Evolutionary conservation across 495 filamentous ascomycete species (phyloP).

Genomic region (Talaromyces liani): DNA sequence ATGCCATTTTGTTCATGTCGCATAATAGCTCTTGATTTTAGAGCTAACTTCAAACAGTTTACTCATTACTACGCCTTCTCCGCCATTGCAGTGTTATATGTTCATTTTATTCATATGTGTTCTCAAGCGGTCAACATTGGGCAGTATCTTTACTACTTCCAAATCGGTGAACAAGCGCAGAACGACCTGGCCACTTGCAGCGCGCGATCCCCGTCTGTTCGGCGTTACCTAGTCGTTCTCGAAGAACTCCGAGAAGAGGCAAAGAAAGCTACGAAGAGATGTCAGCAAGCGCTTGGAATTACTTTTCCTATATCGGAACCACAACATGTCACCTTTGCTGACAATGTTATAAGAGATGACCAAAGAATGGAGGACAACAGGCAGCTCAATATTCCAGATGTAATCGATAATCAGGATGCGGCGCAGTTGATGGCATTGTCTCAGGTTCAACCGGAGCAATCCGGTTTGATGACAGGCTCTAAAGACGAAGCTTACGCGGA

Average conservation of each 20-base stretch:
- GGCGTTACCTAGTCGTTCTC: constrained; percentile 28
- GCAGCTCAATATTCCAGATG: neutral
- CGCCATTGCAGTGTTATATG: neutral
- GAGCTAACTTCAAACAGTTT: neutral
- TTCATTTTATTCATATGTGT: neutral
- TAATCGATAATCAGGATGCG: neutral
- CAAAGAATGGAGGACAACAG: neutral
- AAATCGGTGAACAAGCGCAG: neutral
- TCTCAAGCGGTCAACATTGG: neutral
- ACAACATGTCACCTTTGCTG: neutral
- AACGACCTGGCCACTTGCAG: neutral
- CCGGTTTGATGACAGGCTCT: neutral
- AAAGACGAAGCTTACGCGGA: neutral
- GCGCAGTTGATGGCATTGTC: neutral
- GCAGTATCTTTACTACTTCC: neutral
- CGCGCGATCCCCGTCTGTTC: neutral
- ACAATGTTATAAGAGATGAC: neutral
- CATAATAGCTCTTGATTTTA: neutral
- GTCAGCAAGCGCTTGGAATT: neutral
- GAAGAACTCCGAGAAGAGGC: constrained; percentile 38
- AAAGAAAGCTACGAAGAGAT: constrained; percentile 8
- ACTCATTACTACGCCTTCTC: neutral
- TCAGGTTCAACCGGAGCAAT: neutral
- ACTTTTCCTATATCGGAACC: neutral
- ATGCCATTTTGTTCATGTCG: too few species aligned